Evolutionary conservation across 129 eudicot species (phyloP), one percentile per base, ranked within the genome.

Genomic region (Glebionis coronaria): DNA sequence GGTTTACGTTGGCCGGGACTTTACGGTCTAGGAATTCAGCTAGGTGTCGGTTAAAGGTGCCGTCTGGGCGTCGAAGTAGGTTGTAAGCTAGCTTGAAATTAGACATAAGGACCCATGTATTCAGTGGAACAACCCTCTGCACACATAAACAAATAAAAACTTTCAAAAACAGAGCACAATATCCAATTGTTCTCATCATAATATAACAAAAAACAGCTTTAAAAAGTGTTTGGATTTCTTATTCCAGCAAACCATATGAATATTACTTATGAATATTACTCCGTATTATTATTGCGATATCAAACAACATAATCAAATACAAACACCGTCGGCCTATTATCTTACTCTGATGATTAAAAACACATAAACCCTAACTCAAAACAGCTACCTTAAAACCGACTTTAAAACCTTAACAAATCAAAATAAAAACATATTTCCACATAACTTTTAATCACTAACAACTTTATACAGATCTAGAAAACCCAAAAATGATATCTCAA

Each of bases 1-100:
- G 91, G 58, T 84, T 81, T 23, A 81, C 84, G 65, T 85, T 82
- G 27, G 96, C 80, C 0, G 76, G 78, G 49, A 80, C 96, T 73
- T 88, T 88, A 15, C 96, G 86, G 80, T 85, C 91, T 4, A 88
- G 86, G 28, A 52, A 85, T 64, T 85, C 91, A 5, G 87, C 87
- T 76, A 85, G 44, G 70, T 85, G 81, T 4, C 91, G 85, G 70
- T 82, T 85, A 15, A 85, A 85, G 1, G 91, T 76, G 3, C 91
- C 91, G 25, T 85, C 91, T 1, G 76, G 80, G 0, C 87, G 77
- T 16, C 87, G 76, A 49, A 85, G 87, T 51, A 85, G 76, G 42
- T 79, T 82, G 83, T 85, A 85, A 69, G 87, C 82, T 62, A 85
- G 70, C 85, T 85, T 85, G 75, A 85, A 82, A 42, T 85, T 65